phyloP scores from a whole-genome alignment of 768 basidiomycete species.

The Boletus huronensis region DNA sequence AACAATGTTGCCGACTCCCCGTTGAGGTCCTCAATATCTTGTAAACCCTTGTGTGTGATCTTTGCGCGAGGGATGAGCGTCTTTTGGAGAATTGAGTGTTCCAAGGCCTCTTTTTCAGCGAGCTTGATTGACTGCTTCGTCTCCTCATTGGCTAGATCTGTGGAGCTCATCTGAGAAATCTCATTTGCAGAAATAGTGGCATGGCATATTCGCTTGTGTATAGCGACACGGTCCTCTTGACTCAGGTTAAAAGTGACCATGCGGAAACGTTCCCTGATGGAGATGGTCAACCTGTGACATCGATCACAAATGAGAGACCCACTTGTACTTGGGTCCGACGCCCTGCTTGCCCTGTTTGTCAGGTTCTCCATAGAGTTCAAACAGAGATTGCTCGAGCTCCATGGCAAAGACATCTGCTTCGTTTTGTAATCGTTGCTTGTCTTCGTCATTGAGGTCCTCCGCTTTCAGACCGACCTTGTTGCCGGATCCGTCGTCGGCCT shows the following conservation, averaged over 20 bases:
- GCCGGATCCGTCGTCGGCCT: slow-evolving; percentile 29
- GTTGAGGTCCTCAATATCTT: slow-evolving; percentile 81
- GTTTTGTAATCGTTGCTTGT: slow-evolving; percentile 51
- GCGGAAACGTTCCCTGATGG: slow-evolving; percentile 78
- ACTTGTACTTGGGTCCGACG: slow-evolving; percentile 83
- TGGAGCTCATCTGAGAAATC: slow-evolving; percentile 81
- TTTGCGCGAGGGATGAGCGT: slow-evolving; percentile 65
- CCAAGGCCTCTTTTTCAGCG: slow-evolving; percentile 78
- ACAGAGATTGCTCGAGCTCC: slow-evolving; percentile 74
- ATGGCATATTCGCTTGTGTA: slow-evolving; percentile 76
- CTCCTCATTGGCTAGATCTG: slow-evolving; percentile 87
- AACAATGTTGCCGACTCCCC: slow-evolving; percentile 42
- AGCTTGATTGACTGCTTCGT: slow-evolving; percentile 77
- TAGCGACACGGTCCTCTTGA: slow-evolving; percentile 72
- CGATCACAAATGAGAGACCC: slow-evolving; percentile 24
- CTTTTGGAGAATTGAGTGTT: slow-evolving; percentile 80
- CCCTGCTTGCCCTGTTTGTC: slow-evolving; percentile 65
- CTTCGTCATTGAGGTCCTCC: slow-evolving; percentile 58
- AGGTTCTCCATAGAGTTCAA: slow-evolving; percentile 70
- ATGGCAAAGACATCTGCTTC: slow-evolving; percentile 61
- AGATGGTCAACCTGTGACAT: slow-evolving; percentile 7
- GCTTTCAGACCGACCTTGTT: slow-evolving; percentile 41
- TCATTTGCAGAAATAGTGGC: slow-evolving; percentile 63
- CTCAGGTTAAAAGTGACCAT: slow-evolving; percentile 87
- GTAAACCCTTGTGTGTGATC: slow-evolving; percentile 89